Base-by-base conservation (phyloP, 257 asterid genomes). In the Verbascum thapsus region DNA sequence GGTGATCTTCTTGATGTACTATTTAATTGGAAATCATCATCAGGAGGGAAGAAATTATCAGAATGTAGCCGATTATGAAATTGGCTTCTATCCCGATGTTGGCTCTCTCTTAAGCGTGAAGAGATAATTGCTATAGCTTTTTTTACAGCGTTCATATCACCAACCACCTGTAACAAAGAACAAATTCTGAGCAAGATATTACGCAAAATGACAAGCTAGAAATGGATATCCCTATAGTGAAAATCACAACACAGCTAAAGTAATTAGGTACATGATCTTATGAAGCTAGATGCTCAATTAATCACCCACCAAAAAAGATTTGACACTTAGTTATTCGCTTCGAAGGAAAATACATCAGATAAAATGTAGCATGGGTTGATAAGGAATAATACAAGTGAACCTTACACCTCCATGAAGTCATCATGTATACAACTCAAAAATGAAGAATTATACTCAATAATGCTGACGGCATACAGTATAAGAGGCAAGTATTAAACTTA, bases 31-130 rank as follows among this genome's bases (percentile, higher is more conserved):
- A 84, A 85, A 58, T 83, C 89, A 53, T 88, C 92, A 47, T 79
- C 87, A 16, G 75, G 67, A 43, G 88, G 81, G 69, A 61, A 58
- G 53, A 86, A 81, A 18, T 73, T 86, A 39, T 85, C 96, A 5
- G 95, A 84, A 44, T 80, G 81, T 44, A 62, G 40, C 72, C 86
- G 90, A 47, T 80, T 83, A 15, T 73, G 77, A 56, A 81, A 81
- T 58, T 85, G 71, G 81, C 66, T 78, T 66, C 94, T 83, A 44
- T 89, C 96, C 15, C 96, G 99, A 72, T 87, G 97, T 65, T 92
- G 99, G 72, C 94, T 83, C 83, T 92, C 99, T 66, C 90, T 78
- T 78, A 92, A 76, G 44, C 97, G 97, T 15, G 92, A 78, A 26
- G 99, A 87, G 44, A 89, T 82, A 19, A 82, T 79, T 63, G 68